Evolutionary conservation across 2,329 filamentous ascomycete genomes (phyloP).

Genomic region (Fusarium veterinarium): DNA sequence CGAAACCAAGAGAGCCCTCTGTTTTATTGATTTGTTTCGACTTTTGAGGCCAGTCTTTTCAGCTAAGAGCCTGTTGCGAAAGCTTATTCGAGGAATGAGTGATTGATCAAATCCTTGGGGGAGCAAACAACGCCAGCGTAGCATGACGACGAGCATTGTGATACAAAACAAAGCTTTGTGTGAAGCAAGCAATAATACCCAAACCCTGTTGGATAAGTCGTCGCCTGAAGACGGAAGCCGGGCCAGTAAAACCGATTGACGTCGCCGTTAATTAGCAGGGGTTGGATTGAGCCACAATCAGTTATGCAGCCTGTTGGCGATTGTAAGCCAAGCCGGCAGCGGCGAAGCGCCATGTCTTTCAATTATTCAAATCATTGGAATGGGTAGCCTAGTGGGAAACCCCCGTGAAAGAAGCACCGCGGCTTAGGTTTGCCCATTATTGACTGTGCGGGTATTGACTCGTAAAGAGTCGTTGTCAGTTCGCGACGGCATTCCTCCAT

Average conservation of each 20-base stretch:
- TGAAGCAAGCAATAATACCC: constrained; percentile 24
- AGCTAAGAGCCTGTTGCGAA: constrained; percentile 15
- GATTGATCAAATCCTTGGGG: constrained; percentile 8
- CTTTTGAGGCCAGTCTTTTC: constrained; percentile 18
- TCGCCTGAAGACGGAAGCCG: background rate
- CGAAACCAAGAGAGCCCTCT: background rate
- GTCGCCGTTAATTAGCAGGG: constrained; percentile 16
- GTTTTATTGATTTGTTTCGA: constrained; percentile 37
- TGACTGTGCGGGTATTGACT: constrained; percentile 1
- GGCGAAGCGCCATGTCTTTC: constrained; percentile 34
- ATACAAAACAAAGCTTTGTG: constrained; percentile 41
- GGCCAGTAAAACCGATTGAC: constrained; percentile 22
- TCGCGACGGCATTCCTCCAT: background rate
- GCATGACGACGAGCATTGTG: constrained; percentile 25
- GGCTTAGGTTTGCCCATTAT: background rate
- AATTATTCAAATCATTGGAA: constrained; percentile 36
- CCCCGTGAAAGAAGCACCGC: constrained; percentile 12
- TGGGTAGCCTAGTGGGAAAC: constrained; percentile 6
- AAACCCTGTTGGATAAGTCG: background rate
- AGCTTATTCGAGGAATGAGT: constrained; percentile 17
- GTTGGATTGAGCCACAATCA: constrained; percentile 19
- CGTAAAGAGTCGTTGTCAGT: background rate
- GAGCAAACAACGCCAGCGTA: constrained; percentile 18
- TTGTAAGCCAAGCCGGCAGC: constrained; percentile 41
- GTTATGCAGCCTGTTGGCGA: constrained; percentile 19